Conservation (phyloP, 352 stramenopile genomes). For the Saprolegnia parasitica region DNA sequence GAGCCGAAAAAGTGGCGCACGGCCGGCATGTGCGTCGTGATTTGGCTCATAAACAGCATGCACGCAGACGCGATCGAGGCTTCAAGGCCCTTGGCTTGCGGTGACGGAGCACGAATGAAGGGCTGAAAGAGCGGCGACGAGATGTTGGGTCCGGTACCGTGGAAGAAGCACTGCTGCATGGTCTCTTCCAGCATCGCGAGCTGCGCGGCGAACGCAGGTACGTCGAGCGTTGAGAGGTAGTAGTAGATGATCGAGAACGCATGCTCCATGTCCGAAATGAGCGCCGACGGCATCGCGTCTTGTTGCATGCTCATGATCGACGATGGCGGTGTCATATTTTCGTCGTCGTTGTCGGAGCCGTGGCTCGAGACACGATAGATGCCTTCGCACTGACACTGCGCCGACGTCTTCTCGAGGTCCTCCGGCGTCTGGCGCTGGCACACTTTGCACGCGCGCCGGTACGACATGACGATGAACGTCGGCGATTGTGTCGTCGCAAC, state of each 20-base stretch:
- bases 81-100: background rate
- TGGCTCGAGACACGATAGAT: slow-evolving; percentile 15
- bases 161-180: background rate
- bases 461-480: slow-evolving; percentile 28
- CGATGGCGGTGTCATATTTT: slow-evolving; percentile 3
- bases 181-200: slow-evolving; percentile 3
- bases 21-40: slow-evolving; percentile 3
- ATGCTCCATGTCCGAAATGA: slow-evolving; percentile 3
- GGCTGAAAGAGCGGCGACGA: background rate
- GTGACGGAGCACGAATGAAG: background rate
- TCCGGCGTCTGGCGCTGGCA: slow-evolving; percentile 27
- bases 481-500: slow-evolving; percentile 8
- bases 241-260: slow-evolving; percentile 17
- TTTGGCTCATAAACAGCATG: slow-evolving; percentile 5
- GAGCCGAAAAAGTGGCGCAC: background rate
- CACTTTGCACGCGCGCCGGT: slow-evolving; percentile 25
- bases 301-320: background rate
- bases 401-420: slow-evolving; percentile 4
- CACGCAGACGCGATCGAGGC: slow-evolving; percentile 6
- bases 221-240: slow-evolving; percentile 7
- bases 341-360: background rate
- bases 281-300: background rate
- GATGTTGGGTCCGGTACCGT: background rate
- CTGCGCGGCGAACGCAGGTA: background rate
- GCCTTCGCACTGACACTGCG: slow-evolving; percentile 27